Base-by-base conservation (phyloP, 768 basidiomycete species). In the Tulasnella sp. region DNA sequence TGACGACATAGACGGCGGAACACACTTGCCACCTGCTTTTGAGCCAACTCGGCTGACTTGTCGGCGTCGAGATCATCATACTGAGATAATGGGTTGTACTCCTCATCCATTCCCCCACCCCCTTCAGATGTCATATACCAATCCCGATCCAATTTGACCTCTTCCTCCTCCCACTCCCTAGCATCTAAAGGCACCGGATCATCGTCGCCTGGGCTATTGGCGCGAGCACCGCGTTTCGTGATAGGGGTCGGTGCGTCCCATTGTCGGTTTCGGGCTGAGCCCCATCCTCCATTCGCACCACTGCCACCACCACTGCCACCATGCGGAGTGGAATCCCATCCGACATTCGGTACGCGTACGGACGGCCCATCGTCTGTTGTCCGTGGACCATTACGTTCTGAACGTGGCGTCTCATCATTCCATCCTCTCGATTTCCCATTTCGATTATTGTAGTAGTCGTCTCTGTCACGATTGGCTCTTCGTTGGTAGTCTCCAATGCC, bases 81-180 rank as follows among this genome's bases (percentile, higher is more conserved):
- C 64, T 94, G 90, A 0, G 91, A 78, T 32, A 98, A 81, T 0
- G 90, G 91, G 67, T 95, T 97, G 68, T 89, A 86, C 64, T 92
- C 92, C 55, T 92, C 92, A 64, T 96, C 89, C 10, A 86, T 92
- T 1, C 81, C 84, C 15, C 34, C 34, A 21, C 86, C 88, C 62
- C 92, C 92, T 67, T 93, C 95, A 23, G 88, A 89, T 47, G 87
- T 85, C 54, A 82, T 85, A 69, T 98, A 99, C 96, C 96, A 99
- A 67, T 97, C 93, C 26, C 96, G 77, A 71, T 99, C 96, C 67
- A 97, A 68, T 61, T 79, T 78, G 11, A 92, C 78, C 70, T 96
- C 92, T 70, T 98, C 96, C 67, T 97, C 95, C 70, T 97, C 96
- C 96, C 95, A 99, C 67, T 96, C 95, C 51, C 87, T 77, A 45